Evolutionary conservation across 169 alveolate genomes (phyloP), one percentile per base, ranked within the genome.

Genomic region (Eimeria necatrix): DNA sequence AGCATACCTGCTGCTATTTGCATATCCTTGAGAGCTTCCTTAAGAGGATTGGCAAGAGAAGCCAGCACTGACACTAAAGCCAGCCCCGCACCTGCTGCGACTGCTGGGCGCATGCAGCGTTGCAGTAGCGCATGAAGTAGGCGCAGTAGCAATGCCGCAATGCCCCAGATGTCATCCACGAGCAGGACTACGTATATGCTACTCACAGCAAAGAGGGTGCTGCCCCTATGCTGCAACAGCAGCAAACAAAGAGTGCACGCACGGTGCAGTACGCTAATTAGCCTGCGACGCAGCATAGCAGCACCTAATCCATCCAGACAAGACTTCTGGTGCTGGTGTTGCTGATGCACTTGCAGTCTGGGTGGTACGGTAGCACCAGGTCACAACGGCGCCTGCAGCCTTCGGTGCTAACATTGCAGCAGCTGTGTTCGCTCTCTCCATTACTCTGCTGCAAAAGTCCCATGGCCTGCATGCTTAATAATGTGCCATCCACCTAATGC

Each of bases 221-320:
- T 80, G 89, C 70, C 89, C 89, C 70, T 80, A 41, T 80, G 89
- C 89, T 80, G 89, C 53, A 80, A 24, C 89, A 80, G 89, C 70
- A 80, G 89, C 71, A 80, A 53, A 80, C 89, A 80, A 12, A 80
- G 70, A n/a, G 89, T 53, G 89, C 89, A 80, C 22, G 73, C 89
- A 68, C 89, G 89, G 73, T 80, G 89, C 71, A 80, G 49, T 51
- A 80, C 32, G 71, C 89, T 53, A 48, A 80, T 60, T 20, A 80
- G 52, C 89, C 89, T 80, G 70, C 48, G 49, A 41, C 85, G 20
- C 85, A 74, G 61, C 61, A 59, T 59, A 74, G 61, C 85, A 74
- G 85, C 85, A 74, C 20, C 41, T 71, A 53, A 53, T 12, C 41
- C 83, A 22, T 18, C 26, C 59, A 46, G 26, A 18, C 12, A n/a